phyloP scores from a whole-genome alignment of 768 basidiomycete species.

The Lactarius quietus region DNA sequence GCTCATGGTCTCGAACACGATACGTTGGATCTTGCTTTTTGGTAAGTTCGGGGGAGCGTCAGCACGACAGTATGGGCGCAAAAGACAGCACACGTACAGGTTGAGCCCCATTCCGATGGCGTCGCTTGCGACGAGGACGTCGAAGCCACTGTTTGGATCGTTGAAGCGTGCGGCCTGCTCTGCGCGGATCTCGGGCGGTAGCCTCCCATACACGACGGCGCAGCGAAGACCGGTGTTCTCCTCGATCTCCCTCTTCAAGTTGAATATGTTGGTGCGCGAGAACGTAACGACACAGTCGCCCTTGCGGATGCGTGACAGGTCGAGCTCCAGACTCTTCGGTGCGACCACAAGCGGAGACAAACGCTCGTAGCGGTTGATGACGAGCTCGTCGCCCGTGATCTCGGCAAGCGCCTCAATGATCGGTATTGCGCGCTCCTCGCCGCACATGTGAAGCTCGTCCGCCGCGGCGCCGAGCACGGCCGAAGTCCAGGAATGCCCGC shows the following conservation, averaged over 20 bases:
- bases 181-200: conserved; percentile 88
- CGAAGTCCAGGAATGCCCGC: conserved; percentile 79
- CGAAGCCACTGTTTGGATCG: conserved; percentile 72
- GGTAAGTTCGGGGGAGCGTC: conserved; percentile 43
- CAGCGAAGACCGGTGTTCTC: conserved; percentile 67
- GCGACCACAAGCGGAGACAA: conserved; percentile 81
- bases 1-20: conserved; percentile 67
- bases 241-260: conserved; percentile 71
- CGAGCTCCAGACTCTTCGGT: conserved; percentile 54
- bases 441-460: conserved; percentile 88
- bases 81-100: conserved; percentile 54
- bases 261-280: conserved; percentile 70
- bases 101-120: conserved; percentile 98
- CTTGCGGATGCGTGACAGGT: conserved; percentile 56
- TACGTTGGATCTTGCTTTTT: conserved; percentile 90
- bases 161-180: conserved; percentile 95
- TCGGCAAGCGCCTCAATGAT: conserved; percentile 66
- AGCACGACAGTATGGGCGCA: neutral
- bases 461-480: conserved; percentile 77
- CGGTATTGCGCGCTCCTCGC: conserved; percentile 88
- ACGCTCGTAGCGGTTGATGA: conserved; percentile 80
- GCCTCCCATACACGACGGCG: conserved; percentile 88
- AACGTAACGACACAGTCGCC: conserved; percentile 95
- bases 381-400: conserved; percentile 77
- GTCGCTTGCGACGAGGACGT: conserved; percentile 91